These are phyloP conservation scores for Xylaria venustula DNA, from an alignment of 495 filamentous ascomycete genomes.

Conservation along the genomic window DNA sequence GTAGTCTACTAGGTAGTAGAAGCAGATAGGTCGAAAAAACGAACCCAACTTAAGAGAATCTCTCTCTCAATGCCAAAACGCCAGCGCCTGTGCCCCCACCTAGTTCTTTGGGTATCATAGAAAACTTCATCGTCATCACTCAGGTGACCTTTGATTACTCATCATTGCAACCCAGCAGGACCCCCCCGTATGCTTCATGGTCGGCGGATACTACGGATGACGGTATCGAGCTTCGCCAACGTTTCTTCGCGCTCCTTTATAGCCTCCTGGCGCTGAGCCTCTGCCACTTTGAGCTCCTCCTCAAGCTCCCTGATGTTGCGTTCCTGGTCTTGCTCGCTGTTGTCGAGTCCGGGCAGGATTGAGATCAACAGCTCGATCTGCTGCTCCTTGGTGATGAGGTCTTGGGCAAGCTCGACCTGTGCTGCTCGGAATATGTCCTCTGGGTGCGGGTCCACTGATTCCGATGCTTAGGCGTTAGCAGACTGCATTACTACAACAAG, in stretches of 20 bases:
- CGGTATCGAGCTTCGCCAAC: conserved; percentile 63
- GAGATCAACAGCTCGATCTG: conserved; percentile 89
- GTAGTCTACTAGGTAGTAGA: not conserved
- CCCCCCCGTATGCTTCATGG: conserved; percentile 29
- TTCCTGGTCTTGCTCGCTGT: conserved; percentile 80
- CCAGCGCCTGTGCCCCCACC: not conserved
- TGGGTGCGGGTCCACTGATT: conserved; percentile 57
- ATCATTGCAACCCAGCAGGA: not conserved
- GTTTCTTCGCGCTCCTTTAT: conserved; percentile 69
- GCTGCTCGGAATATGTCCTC: conserved; percentile 66
- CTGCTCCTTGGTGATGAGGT: conserved; percentile 87
- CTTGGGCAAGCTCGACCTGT: conserved; percentile 78
- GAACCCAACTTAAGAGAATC: not conserved
- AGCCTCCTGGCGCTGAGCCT: conserved; percentile 68
- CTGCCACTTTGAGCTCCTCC: conserved; percentile 67
- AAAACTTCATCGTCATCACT: conserved; percentile 5
- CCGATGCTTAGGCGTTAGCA: not conserved
- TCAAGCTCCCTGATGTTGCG: conserved; percentile 72
- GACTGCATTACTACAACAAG: not conserved
- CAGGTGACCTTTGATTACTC: not conserved
- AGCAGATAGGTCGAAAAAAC: not conserved
- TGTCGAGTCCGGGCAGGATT: conserved; percentile 80
- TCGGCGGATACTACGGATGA: conserved; percentile 59
- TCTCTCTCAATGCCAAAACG: not conserved
- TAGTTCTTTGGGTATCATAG: conserved; percentile 12